Evolutionary conservation across 1,139 yeast genomes (phyloP).

Genomic region (Suhomyces guaymorum): DNA sequence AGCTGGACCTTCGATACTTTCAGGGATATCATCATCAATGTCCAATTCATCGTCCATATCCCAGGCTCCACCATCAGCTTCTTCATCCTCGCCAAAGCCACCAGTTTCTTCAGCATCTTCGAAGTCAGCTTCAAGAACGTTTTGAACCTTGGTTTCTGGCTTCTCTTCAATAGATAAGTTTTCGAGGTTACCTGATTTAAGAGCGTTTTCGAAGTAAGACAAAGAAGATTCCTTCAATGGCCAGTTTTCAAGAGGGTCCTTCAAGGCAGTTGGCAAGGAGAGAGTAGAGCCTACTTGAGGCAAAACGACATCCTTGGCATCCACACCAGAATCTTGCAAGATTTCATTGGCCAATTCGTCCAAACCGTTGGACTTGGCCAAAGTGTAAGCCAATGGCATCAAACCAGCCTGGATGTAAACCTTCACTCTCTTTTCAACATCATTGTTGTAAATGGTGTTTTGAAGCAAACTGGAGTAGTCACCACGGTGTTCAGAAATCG

Average conservation of each 20-base stretch:
- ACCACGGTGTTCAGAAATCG: slow-evolving; percentile 86
- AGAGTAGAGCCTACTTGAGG: slow-evolving; percentile 54
- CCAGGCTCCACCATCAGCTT: slow-evolving; percentile 59
- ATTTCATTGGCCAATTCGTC: slow-evolving; percentile 71
- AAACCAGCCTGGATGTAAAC: slow-evolving; percentile 78
- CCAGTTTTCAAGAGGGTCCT: slow-evolving; percentile 65
- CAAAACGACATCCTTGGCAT: slow-evolving; percentile 64
- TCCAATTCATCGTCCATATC: slow-evolving; percentile 52
- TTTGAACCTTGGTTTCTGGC: slow-evolving; percentile 21
- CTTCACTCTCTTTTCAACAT: slow-evolving; percentile 73
- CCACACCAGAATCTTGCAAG: slow-evolving; percentile 66
- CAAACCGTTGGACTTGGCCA: slow-evolving; percentile 86
- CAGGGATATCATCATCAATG: slow-evolving; percentile 42
- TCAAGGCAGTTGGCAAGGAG: slow-evolving; percentile 47
- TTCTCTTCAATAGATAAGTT: slow-evolving; percentile 50
- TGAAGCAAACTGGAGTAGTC: slow-evolving; percentile 80
- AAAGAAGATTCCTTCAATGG: slow-evolving; percentile 73
- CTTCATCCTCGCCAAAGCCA: slow-evolving; percentile 49
- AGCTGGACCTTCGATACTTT: slow-evolving; percentile 29
- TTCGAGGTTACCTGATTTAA: slow-evolving; percentile 72
- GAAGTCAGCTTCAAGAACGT: slow-evolving; percentile 17
- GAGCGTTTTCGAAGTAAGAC: slow-evolving; percentile 83
- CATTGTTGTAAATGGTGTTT: slow-evolving; percentile 76
- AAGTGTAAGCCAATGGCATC: slow-evolving; percentile 86
- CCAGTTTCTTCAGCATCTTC: slow-evolving; percentile 34